Evolutionary conservation across 2,329 filamentous ascomycete genomes (phyloP).

Genomic region (Colletotrichum tabaci): DNA sequence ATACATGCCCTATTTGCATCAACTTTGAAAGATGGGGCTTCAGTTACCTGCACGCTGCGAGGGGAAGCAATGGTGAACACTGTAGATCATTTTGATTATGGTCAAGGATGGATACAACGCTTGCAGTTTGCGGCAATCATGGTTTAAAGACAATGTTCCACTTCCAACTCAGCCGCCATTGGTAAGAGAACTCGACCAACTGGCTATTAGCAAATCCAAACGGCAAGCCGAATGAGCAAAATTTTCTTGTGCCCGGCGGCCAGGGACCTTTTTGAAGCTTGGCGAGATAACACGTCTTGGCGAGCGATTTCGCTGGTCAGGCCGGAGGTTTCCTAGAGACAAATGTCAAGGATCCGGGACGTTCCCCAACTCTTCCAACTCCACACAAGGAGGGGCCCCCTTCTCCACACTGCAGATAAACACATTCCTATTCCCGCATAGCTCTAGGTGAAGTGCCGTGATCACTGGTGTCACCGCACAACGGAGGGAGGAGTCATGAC

Average conservation of each 20-base stretch:
- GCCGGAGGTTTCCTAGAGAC: neutral
- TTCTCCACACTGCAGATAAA: constrained; percentile 26
- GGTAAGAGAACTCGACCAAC: too few relatives aligned
- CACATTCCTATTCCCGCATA: constrained; percentile 39
- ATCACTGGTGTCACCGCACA: neutral
- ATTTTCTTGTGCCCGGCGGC: neutral
- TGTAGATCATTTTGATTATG: too few relatives aligned
- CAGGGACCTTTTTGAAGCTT: constrained; percentile 9
- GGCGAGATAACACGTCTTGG: constrained; percentile 40
- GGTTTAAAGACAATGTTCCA: too few relatives aligned
- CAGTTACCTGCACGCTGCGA: too few relatives aligned
- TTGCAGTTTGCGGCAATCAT: too few relatives aligned
- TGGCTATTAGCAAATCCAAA: neutral
- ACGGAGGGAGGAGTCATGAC: constrained; percentile 14
- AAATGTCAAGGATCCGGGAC: neutral
- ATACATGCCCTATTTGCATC: too few relatives aligned
- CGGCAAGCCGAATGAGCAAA: neutral
- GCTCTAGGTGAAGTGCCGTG: constrained; percentile 15
- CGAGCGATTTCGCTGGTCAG: constrained; percentile 17
- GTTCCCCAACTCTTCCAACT: neutral
- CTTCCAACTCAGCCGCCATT: neutral
- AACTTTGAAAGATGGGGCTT: too few relatives aligned
- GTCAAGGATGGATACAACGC: too few relatives aligned
- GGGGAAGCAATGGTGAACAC: too few relatives aligned
- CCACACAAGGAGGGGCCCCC: constrained; percentile 32